phyloP scores from a whole-genome alignment of 805 yeast genomes.

The Kregervanrija delftensis region DNA sequence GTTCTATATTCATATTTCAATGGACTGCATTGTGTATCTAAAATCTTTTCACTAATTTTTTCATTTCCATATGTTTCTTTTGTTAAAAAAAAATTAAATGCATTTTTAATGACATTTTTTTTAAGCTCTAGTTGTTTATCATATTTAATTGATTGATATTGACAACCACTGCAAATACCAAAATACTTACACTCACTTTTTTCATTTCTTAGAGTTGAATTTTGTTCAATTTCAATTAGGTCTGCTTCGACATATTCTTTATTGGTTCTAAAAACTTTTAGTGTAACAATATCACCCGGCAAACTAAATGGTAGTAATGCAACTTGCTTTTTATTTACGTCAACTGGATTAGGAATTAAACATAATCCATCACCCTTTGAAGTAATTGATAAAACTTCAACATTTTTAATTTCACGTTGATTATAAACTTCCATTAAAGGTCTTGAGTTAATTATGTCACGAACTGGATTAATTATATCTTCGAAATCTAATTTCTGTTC shows the following conservation, averaged over 20 bases:
- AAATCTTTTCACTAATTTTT: conserved; percentile 32
- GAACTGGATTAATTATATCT: conserved; percentile 59
- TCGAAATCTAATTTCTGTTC: conserved; percentile 30
- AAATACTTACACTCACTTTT: conserved; percentile 59
- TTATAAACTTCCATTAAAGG: conserved; percentile 37
- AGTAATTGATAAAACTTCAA: conserved; percentile 49
- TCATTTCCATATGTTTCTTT: conserved; percentile 7
- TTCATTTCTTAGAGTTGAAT: conserved; percentile 23
- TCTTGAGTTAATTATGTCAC: conserved; percentile 53
- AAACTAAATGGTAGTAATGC: conserved; percentile 80
- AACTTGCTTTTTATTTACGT: conserved; percentile 35
- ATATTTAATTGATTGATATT: conserved; percentile 76
- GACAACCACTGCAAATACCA: conserved; percentile 93
- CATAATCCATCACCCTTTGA: conserved; percentile 90
- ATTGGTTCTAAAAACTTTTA: conserved; percentile 73
- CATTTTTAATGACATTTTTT: conserved; percentile 68
- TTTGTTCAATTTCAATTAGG: conserved; percentile 36
- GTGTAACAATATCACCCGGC: conserved; percentile 74
- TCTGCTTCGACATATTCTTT: conserved; percentile 72
- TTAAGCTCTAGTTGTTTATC: conserved; percentile 67
- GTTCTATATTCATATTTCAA: conserved; percentile 74
- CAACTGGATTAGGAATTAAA: conserved; percentile 50
- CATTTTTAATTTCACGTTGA: conserved; percentile 53
- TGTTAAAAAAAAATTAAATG: conserved; percentile 62
- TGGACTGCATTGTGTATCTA: conserved; percentile 55